Conservation (phyloP, 2,329 filamentous ascomycete species). For the Rhytidhysteron rufulum region DNA sequence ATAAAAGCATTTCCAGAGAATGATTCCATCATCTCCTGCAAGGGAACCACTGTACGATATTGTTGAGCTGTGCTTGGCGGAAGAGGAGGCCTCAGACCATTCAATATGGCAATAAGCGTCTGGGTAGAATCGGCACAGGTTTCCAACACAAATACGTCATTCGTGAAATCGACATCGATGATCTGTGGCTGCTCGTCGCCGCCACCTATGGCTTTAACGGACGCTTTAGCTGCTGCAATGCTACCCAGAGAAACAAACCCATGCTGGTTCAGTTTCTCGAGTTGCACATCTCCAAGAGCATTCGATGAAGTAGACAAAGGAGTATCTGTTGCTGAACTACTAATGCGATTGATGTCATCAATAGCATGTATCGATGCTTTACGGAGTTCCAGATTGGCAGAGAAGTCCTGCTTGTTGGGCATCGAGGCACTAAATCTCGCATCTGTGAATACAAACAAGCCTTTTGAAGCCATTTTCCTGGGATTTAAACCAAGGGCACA, state of each 20-base stretch:
- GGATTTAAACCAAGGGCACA: constrained; percentile 85
- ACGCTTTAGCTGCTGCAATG: constrained; percentile 74
- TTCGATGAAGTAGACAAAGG: constrained; percentile 2
- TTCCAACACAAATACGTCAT: constrained; percentile 85
- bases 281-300: constrained; percentile 37
- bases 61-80: constrained; percentile 79
- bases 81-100: constrained; percentile 76
- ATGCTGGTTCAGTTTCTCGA: constrained; percentile 51
- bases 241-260: constrained; percentile 87
- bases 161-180: constrained; percentile 75
- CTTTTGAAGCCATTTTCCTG: constrained; percentile 68
- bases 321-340: constrained; percentile 13
- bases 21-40: constrained; percentile 84
- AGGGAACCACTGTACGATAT: constrained; percentile 81
- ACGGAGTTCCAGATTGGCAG: constrained; percentile 63
- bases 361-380: constrained; percentile 82
- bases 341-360: constrained; percentile 61
- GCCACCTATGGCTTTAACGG: constrained; percentile 57
- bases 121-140: constrained; percentile 97
- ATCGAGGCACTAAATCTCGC: constrained; percentile 67
- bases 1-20: constrained; percentile 83
- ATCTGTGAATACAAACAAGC: constrained; percentile 74
- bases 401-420: constrained; percentile 61
- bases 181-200: constrained; percentile 59
- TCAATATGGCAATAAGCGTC: constrained; percentile 75